Base-by-base conservation (phyloP, 176 grass and related monocot species). In the Otatea glauca region DNA sequence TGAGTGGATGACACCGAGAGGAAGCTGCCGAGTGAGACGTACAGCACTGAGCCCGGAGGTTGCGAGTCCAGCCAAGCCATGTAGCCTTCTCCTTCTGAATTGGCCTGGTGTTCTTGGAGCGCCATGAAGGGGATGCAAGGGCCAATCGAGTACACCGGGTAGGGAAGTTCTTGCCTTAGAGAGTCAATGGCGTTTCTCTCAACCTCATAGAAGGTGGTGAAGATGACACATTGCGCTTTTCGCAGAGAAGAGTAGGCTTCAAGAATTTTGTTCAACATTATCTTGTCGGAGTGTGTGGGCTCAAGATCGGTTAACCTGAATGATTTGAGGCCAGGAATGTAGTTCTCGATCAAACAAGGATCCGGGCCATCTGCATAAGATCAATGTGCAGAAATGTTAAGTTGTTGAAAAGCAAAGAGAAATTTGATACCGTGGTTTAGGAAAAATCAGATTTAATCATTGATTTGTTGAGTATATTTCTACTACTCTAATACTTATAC, bases 1-100 rank as follows among this genome's bases (percentile, higher is more conserved):
- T 91, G 75, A 2, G 76, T 1, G 4, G 24, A 3, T 14, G 88
- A 76, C 43, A 93, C 75, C 5, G 82, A 87, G 27, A 90, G 69
- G 83, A 80, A 93, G 78, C 92, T 93, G 62, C 86, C 88, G n/a
- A 90, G 48, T 3, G 88, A 88, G 15, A 93, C 65, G 24, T 90
- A 93, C 5, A 90, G 6, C 83, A 88, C 83, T 0, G 75, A 90
- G 63, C 56, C 16, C 5, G 5, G 49, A 0, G 79, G 88, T 11
- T 93, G 88, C 3, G 74, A 23, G 53, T 84, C 74, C 68, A 93
- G 67, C 88, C 88, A 90, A 3, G 29, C 25, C 42, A 70, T 70
- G 82, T 83, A 76, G 72, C 24, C 83, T 50, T 70, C 53, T 0
- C n/a, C 62, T 0, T 66, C 54, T 2, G 15, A 8, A 12, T 18